Evolutionary conservation across 2,329 filamentous ascomycete species (phyloP), one percentile per base, ranked within the genome.

Genomic region (Colletotrichum graminicola): DNA sequence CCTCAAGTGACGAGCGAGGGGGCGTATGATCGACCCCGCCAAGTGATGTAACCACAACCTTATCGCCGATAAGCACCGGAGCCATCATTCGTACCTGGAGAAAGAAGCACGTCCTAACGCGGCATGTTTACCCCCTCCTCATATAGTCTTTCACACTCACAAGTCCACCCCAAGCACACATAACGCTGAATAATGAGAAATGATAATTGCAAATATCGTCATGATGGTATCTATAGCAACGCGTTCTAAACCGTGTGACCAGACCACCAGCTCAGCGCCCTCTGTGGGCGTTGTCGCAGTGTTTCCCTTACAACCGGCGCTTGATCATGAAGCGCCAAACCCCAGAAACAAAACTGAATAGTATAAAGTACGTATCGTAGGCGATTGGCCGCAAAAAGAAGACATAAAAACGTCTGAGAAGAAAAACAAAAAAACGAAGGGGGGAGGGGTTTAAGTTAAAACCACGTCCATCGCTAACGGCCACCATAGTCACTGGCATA

Each of bases 401-500:
- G 45, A 62, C 32, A 57, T 60, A 55, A 23, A 62, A 65, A 57
- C 63, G 2, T 21, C 21, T 3, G 49, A 11, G 41, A 73, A 32
- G 7, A 21, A 1, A 14, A 3, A 14, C 3, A 1, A 4, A 14
- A 66, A 41, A 14, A 55, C 36, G 69, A 5, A 8, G 41, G 41
- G 18, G 41, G 16, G 41, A 6, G 6, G 18, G 41, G n/a, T 36
- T 36, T 7, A 43, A 60, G 16, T 11, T 0, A 39, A 21, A 26
- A 43, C 45, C 61, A 14, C 32, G 54, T 59, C 45, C 8, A n/a
- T 39, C 23, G 34, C 72, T 73, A 83, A 52, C 84, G 82, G 62
- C 84, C 83, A 49, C 86, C 85, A 74, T 85, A 87, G 73, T 89
- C 87, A 68, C 86, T 88, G 23, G 82, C 81, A 73, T 88, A 87